phyloP scores from a whole-genome alignment of 352 stramenopile species.

The Phytophthora lateralis region DNA sequence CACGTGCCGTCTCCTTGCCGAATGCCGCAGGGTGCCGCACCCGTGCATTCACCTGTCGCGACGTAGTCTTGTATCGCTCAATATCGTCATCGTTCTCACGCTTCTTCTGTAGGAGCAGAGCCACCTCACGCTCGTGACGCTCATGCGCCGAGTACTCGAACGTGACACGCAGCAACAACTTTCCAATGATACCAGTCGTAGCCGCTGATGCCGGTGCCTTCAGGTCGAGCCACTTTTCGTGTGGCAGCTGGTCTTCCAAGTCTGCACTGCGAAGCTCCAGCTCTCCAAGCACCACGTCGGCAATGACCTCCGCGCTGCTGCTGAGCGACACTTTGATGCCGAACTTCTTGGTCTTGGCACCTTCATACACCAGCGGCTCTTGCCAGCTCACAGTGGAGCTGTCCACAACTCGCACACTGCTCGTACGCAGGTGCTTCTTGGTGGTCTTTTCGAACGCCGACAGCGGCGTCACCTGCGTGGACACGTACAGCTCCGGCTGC shows the following conservation, averaged over 20 bases:
- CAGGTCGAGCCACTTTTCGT: slow-evolving; percentile 64
- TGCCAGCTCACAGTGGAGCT: slow-evolving; percentile 46
- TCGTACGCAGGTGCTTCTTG: slow-evolving; percentile 72
- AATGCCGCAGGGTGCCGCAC: slow-evolving; percentile 74
- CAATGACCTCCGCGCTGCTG: slow-evolving; percentile 59
- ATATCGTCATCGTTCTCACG: slow-evolving; percentile 70
- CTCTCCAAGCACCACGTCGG: slow-evolving; percentile 75
- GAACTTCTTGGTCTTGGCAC: slow-evolving; percentile 71
- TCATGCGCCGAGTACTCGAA: slow-evolving; percentile 65
- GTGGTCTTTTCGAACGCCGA: slow-evolving; percentile 70
- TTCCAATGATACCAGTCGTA: slow-evolving; percentile 29
- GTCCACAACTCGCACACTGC: slow-evolving; percentile 23
- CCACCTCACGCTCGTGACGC: slow-evolving; percentile 48
- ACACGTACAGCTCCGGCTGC: slow-evolving; percentile 58
- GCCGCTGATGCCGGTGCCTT: slow-evolving; percentile 39
- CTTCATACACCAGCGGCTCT: slow-evolving; percentile 60
- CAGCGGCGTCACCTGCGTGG: slow-evolving; percentile 58
- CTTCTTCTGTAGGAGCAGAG: slow-evolving; percentile 55
- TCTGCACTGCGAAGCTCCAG: slow-evolving; percentile 53
- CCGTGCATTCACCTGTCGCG: slow-evolving; percentile 50
- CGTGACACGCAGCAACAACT: slow-evolving; percentile 59
- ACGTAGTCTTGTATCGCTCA: slow-evolving; percentile 62
- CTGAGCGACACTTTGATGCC: slow-evolving; percentile 69
- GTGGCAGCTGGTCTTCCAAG: slow-evolving; percentile 63
- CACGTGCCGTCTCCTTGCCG: slow-evolving; percentile 48